Evolutionary conservation across 2,329 filamentous ascomycete genomes (phyloP).

Genomic region (Nectriaceae sp.): DNA sequence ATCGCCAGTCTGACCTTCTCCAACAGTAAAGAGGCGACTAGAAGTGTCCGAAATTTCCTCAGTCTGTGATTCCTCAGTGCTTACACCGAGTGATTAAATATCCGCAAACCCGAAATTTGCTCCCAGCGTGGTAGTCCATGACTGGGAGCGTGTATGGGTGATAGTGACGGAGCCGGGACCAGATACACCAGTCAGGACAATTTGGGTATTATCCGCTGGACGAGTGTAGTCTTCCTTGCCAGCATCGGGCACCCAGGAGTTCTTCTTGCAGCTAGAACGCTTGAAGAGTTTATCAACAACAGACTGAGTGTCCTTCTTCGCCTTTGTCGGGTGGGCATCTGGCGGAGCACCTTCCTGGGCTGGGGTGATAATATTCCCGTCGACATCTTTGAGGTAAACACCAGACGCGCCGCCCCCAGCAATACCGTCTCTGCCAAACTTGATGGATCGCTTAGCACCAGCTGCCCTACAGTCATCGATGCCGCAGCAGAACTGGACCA

Average conservation of each 20-base stretch:
- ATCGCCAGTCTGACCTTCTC: not conserved
- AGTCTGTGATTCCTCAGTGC: not conserved
- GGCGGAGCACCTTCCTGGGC: not conserved
- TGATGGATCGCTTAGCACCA: not conserved
- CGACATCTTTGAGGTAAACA: not conserved
- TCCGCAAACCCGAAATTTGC: not conserved
- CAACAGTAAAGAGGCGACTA: not conserved
- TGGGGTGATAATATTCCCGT: not conserved
- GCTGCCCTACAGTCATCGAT: not conserved
- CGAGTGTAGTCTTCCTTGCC: not conserved
- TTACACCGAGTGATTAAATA: not conserved
- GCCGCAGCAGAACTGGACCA: not conserved
- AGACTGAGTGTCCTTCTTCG: not conserved
- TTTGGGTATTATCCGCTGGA: not conserved
- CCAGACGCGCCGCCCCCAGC: not conserved
- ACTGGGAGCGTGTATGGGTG: not conserved
- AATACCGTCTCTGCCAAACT: not conserved
- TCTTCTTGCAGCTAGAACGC: not conserved
- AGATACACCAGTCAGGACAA: not conserved
- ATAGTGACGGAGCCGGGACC: not conserved
- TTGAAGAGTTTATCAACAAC: not conserved
- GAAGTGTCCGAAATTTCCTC: not conserved
- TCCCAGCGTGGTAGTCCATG: not conserved
- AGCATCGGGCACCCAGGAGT: not conserved
- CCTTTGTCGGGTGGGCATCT: too few species aligned